These are phyloP conservation scores for Aechmea fasciata DNA, from an alignment of 176 grass and related monocot species.

Conservation along the genomic window DNA sequence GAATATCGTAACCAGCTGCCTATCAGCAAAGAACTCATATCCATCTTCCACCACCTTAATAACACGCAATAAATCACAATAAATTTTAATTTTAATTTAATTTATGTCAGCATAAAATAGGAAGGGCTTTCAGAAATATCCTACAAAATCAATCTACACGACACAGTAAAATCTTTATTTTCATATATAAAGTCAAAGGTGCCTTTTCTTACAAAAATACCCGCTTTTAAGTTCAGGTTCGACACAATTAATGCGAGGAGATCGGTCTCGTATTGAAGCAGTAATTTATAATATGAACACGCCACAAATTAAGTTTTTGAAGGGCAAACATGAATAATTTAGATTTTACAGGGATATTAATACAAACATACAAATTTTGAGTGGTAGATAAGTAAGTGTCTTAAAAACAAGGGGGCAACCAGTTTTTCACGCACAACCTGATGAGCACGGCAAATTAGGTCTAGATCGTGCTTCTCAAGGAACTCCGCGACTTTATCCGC, in stretches of 20 bases:
- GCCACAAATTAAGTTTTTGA: too few relatives aligned
- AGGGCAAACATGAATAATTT: too few relatives aligned
- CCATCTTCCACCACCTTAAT: slow-evolving; percentile 30
- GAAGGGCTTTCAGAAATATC: too few relatives aligned
- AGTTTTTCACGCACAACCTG: slow-evolving; percentile 16
- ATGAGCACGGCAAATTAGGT: slow-evolving; percentile 33
- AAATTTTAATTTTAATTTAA: background rate
- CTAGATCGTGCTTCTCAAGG: slow-evolving; percentile 27
- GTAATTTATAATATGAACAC: too few relatives aligned
- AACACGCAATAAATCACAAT: background rate
- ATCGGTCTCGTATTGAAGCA: too few relatives aligned
- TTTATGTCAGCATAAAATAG: background rate
- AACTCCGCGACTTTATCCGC: slow-evolving; percentile 26
- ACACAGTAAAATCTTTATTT: too few relatives aligned
- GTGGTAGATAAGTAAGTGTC: background rate
- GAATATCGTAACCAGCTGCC: slow-evolving; percentile 34
- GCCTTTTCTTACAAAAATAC: too few relatives aligned
- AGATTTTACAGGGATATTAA: too few relatives aligned
- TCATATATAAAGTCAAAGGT: too few relatives aligned
- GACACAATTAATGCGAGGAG: too few relatives aligned
- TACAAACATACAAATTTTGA: slow-evolving; percentile 3
- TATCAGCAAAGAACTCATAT: slow-evolving; percentile 32
- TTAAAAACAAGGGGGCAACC: background rate
- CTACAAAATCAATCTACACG: too few relatives aligned
- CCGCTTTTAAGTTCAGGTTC: too few relatives aligned